phyloP scores from a whole-genome alignment of 257 asterid species.

The Salvia miltiorrhiza region DNA sequence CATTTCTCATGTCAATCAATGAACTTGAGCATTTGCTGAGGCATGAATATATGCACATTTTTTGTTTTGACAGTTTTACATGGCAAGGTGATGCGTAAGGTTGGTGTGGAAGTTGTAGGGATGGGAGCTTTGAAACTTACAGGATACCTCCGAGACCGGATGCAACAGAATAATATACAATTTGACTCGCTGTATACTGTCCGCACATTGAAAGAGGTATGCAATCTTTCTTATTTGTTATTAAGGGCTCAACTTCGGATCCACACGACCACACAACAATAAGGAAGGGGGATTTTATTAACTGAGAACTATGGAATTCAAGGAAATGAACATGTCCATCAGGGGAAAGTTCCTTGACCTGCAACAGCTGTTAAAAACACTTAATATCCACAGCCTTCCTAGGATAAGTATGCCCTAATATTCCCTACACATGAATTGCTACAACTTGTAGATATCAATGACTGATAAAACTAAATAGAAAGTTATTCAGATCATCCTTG shows the following conservation, averaged over 20 bases:
- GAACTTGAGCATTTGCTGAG: neutral
- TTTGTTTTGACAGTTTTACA: constrained; percentile 52
- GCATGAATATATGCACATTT: neutral
- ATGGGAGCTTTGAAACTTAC: constrained; percentile 94
- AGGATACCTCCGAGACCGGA: constrained; percentile 78
- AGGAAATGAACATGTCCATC: neutral
- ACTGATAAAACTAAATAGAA: neutral
- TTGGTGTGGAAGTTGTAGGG: constrained; percentile 85
- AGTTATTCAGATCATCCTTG: neutral
- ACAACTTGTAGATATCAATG: neutral
- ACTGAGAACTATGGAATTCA: neutral
- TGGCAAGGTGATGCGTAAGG: constrained; percentile 83
- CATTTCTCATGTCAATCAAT: constrained; percentile 6
- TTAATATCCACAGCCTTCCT: neutral
- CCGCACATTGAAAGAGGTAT: constrained; percentile 89
- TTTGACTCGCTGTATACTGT: constrained; percentile 88
- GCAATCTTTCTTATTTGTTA: neutral
- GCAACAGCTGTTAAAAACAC: neutral
- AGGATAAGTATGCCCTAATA: neutral
- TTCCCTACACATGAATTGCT: neutral
- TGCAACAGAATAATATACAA: constrained; percentile 73
- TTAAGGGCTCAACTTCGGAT: neutral
- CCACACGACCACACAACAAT: neutral
- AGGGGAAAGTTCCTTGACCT: neutral
- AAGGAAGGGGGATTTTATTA: neutral